A percentile compares a stretch with the other conserved stretches of the same genome.
Evolutionary conservation across 345 rosid genomes (phyloP).

Genomic region (Chamaenerion angustifolium): DNA sequence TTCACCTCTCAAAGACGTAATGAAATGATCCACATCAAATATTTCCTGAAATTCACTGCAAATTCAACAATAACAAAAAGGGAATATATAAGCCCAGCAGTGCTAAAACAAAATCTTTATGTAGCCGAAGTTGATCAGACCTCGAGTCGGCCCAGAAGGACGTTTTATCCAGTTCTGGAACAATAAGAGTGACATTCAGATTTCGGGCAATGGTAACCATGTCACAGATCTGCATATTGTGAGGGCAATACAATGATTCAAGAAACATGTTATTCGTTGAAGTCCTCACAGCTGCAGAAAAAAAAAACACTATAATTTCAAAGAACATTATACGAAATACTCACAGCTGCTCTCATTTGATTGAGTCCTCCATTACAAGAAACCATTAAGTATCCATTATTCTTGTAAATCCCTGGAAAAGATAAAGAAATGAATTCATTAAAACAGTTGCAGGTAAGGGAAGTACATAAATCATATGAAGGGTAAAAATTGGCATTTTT

Average conservation of each 20-base stretch:
- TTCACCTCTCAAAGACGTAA: slow-evolving; percentile 23
- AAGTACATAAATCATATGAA: background rate
- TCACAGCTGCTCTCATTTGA: slow-evolving; percentile 18
- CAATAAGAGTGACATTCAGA: slow-evolving; percentile 23
- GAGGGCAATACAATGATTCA: background rate
- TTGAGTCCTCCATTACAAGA: slow-evolving; percentile 29
- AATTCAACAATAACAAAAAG: background rate
- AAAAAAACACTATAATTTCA: no score
- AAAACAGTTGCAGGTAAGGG: no score
- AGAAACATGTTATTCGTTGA: no score
- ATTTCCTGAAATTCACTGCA: slow-evolving; percentile 26
- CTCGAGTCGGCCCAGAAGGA: slow-evolving; percentile 25
- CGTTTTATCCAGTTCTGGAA: slow-evolving; percentile 21
- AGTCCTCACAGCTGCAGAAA: no score
- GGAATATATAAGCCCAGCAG: background rate
- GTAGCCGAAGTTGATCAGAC: slow-evolving; percentile 9
- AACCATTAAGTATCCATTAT: slow-evolving; percentile 90
- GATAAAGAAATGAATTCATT: background rate
- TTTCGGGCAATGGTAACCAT: slow-evolving; percentile 23
- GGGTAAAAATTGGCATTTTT: no score
- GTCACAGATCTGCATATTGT: slow-evolving; percentile 18
- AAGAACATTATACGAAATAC: slow-evolving; percentile 1
- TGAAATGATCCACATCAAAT: slow-evolving; percentile 3
- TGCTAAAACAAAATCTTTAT: background rate
- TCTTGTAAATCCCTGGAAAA: slow-evolving; percentile 65